Evolutionary conservation across 495 filamentous ascomycete genomes (phyloP), one percentile per base, ranked within the genome.

Genomic region (Talaromyces nanjingensis): DNA sequence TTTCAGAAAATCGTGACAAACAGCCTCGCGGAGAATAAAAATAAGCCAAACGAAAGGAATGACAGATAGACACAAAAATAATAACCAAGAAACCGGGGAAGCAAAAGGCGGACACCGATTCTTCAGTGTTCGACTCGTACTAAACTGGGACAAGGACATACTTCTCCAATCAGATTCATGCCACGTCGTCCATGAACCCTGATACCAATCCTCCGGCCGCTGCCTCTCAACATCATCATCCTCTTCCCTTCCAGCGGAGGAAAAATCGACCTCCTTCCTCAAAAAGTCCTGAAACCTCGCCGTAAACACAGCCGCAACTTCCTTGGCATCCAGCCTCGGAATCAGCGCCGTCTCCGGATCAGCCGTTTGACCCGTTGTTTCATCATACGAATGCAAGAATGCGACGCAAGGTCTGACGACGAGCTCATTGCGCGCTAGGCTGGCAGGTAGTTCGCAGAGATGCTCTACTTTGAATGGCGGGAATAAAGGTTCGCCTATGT

Each of bases 221-320:
- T 63, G 55, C 18, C 52, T 65, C 29, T 63, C 61, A 24, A 65
- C 67, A 60, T 57, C 59, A 60, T 85, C 81, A 67, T 88, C 86
- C 27, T 71, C 71, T 33, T 65, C 49, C 1, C 37, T 42, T 2
- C 37, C 37, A 14, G 29, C 29, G 29, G 37, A 42, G 1, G 53
- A 24, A 29, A 27, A 27, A 6, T 56, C 53, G n/a, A 56, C 22
- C 12, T 56, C 24, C 53, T 56, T 56, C 27, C 68, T 69, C 31
- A 94, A 70, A 68, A 96, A 96, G 66, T 89, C 84, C 64, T 84
- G 81, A 68, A 97, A 89, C 1, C 89, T 88, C 54, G 89, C 91
- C 9, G 90, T 89, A 73, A 96, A 97, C 24, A 96, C 91, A n/a
- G 89, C 90, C 3, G 90, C 91, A 1, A 97, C 92, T 75, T 97